These are phyloP conservation scores for Debaryomycetaceae sp. DNA, from an alignment of 1,139 yeast species.

Conservation along the genomic window DNA sequence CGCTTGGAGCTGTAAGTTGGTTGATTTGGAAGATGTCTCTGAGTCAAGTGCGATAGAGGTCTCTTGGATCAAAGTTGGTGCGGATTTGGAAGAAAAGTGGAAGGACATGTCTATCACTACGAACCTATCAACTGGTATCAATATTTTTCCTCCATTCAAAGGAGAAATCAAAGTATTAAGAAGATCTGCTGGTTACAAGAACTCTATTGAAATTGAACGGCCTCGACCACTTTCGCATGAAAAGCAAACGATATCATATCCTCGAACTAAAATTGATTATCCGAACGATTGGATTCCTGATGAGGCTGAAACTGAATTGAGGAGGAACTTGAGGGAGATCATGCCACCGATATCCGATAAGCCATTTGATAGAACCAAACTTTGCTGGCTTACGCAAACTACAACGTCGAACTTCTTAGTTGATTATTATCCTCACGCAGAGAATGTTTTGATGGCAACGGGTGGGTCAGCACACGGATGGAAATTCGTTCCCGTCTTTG, in stretches of 20 bases:
- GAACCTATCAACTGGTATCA: slow-evolving; percentile 3
- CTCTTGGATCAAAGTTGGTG: slow-evolving; percentile 18
- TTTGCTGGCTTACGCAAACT: slow-evolving; percentile 36
- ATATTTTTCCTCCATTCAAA: slow-evolving; percentile 1
- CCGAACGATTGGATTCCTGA: neutral
- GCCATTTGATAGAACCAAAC: slow-evolving; percentile 12
- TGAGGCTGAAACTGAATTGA: neutral
- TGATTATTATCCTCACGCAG: slow-evolving; percentile 28
- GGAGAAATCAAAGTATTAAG: slow-evolving; percentile 3
- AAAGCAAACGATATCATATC: slow-evolving; percentile 38
- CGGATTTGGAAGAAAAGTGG: slow-evolving; percentile 15
- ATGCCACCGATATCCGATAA: slow-evolving; percentile 2
- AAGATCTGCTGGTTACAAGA: slow-evolving; percentile 2
- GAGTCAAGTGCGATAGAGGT: slow-evolving; percentile 8
- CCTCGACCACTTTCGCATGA: slow-evolving; percentile 18
- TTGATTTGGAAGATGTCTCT: slow-evolving; percentile 19
- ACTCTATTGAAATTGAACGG: neutral
- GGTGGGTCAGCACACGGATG: slow-evolving; percentile 41
- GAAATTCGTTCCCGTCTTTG: slow-evolving; percentile 24
- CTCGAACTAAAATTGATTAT: slow-evolving; percentile 17
- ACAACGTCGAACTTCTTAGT: slow-evolving; percentile 31
- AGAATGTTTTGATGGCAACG: slow-evolving; percentile 30
- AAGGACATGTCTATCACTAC: slow-evolving; percentile 17
- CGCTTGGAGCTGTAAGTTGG: slow-evolving; percentile 28
- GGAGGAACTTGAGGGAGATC: neutral